Base-by-base conservation (phyloP, 495 filamentous ascomycete species). In the Penicillium flavigenum region DNA sequence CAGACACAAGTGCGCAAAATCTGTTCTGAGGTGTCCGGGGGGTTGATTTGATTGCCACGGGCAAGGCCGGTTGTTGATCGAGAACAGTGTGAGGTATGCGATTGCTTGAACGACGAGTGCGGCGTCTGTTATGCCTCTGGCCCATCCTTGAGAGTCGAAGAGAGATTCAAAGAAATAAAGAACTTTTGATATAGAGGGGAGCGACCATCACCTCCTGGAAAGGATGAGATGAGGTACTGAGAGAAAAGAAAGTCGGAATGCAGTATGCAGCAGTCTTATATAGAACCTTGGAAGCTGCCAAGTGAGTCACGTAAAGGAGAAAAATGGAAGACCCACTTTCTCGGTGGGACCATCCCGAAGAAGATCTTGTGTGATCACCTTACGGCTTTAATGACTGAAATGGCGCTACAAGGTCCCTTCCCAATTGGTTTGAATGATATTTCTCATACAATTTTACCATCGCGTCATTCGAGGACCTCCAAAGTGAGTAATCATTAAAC, bases 61-160 rank as follows among this genome's bases (percentile, higher is more conserved):
- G 57, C 20, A 57, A 58, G 17, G 31, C 29, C 7, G 57, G 36
- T 24, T 32, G 8, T 19, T 56, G 46, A 51, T 17, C 48, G 43
- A 58, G 5, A 27, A 41, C 36, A 2, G 45, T 31, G 11, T 44
- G n/a, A 39, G 57, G 8, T 22, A 46, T 27, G 63, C 61, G 62
- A 51, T 71, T 71, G 53, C 68, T 68, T 58, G 73, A 76, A 58
- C 74, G 72, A 54, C 76, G 72, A 59, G 74, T 77, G 36, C 76
- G 73, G 54, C 76, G 76, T 74, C 76, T 65, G 54, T 80, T 80
- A 56, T 80, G 76, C 51, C 75, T 70, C 62, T 78, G 77, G 63
- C 76, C 76, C 77, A 80, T 78, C 56, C 70, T 74, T 54, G 12
- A 4, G 2, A 44, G 43, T 44, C 46, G 12, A 36, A 34, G 10